phyloP scores from a whole-genome alignment of 2,329 filamentous ascomycete species.

The Colletotrichum graminicola region DNA sequence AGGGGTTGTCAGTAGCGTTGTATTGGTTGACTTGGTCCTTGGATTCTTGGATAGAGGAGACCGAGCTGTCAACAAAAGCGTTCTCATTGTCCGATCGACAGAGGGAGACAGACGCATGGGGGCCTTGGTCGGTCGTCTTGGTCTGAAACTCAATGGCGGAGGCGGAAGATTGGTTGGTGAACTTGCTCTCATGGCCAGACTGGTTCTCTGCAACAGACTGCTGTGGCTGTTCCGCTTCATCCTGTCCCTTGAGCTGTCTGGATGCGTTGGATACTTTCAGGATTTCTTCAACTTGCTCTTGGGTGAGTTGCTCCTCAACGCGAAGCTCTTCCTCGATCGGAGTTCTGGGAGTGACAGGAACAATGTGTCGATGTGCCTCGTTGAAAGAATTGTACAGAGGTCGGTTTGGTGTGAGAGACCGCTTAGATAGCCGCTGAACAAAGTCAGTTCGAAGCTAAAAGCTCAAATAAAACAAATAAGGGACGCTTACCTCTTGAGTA shows the following conservation, averaged over 20 bases:
- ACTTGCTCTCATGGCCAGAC: constrained; percentile 8
- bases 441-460: background rate
- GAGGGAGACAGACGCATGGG: constrained; percentile 1
- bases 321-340: constrained; percentile 16
- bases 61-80: constrained; percentile 27
- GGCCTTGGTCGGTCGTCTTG: constrained; percentile 5
- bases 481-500: constrained; percentile 8
- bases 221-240: background rate
- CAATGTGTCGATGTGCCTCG: constrained; percentile 40
- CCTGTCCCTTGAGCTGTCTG: background rate
- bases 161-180: constrained; percentile 1
- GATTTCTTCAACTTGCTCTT: constrained; percentile 34
- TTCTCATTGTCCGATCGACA: constrained; percentile 17
- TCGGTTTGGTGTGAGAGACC: constrained; percentile 38
- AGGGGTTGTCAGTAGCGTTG: background rate
- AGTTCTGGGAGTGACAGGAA: constrained; percentile 20
- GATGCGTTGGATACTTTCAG: constrained; percentile 7
- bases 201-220: background rate
- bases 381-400: constrained; percentile 36
- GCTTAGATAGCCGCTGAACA: constrained; percentile 26
- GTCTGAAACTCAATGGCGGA: constrained; percentile 12
- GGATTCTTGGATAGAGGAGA: constrained; percentile 8
- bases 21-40: background rate
- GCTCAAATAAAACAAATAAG: background rate
- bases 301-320: constrained; percentile 8